A percentile compares a stretch with the other conserved stretches of the same genome.
phyloP scores from a whole-genome alignment of 805 yeast species.

The Kluyveromyces aestuarii region DNA sequence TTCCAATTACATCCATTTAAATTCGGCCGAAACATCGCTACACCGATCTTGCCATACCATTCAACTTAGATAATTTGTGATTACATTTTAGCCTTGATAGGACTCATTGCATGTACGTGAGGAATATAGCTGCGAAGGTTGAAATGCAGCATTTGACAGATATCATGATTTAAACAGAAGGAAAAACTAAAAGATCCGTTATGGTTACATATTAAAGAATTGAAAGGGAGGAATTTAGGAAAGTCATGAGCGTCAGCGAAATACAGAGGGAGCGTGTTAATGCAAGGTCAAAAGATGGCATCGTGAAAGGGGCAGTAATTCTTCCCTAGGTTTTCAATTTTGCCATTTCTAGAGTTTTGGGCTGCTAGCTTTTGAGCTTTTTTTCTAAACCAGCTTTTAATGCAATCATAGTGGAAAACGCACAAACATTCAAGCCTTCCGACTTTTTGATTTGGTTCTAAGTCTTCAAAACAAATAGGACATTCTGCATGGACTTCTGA shows the following conservation, averaged over 20 bases:
- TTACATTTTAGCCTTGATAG: too few species aligned
- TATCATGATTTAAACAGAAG: too few species aligned
- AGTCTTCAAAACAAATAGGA: conserved; percentile 87
- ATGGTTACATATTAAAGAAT: too few species aligned
- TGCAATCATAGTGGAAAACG: conserved; percentile 86
- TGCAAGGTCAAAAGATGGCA: conserved; percentile 18
- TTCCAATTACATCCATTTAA: too few species aligned
- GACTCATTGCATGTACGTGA: too few species aligned
- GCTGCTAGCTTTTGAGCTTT: conserved; percentile 44
- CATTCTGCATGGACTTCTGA: conserved; percentile 59
- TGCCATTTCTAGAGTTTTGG: conserved; percentile 22
- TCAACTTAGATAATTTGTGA: too few species aligned
- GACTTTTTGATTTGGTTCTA: conserved; percentile 76
- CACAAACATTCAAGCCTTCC: conserved; percentile 92
- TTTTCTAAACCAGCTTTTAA: conserved; percentile 81
- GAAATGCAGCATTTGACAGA: too few species aligned
- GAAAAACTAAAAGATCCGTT: too few species aligned
- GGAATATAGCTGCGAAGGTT: too few species aligned
- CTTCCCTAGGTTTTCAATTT: conserved; percentile 18
- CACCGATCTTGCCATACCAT: too few species aligned
- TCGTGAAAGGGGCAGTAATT: conserved; percentile 45
- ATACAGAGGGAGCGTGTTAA: neutral
- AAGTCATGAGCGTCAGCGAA: neutral
- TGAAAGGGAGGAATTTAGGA: neutral
- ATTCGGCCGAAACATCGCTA: too few species aligned